phyloP scores from a whole-genome alignment of 2,329 filamentous ascomycete species.

The Cryphonectria japonica region DNA sequence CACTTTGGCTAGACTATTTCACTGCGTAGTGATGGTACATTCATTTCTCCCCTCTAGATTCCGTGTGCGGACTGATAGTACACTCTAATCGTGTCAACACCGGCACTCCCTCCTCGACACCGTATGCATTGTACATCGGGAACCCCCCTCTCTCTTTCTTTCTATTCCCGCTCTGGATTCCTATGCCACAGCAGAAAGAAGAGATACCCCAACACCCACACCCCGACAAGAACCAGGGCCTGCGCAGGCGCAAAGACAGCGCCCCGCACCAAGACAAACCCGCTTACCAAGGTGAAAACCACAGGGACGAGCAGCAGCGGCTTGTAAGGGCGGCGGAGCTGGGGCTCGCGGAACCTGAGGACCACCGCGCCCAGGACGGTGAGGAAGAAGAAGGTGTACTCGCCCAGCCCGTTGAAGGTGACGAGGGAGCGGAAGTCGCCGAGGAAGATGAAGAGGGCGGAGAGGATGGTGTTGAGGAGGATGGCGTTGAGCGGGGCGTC shows the following conservation, averaged over 20 bases:
- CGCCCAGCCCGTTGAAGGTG: constrained; percentile 62
- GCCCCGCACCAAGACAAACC: constrained; percentile 61
- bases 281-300: constrained; percentile 60
- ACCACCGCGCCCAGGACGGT: constrained; percentile 63
- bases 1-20: background rate
- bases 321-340: constrained; percentile 59
- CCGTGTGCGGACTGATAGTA: too few species aligned
- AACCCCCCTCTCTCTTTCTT: too few species aligned
- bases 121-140: too few species aligned
- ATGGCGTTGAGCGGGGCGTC: constrained; percentile 61
- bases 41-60: background rate
- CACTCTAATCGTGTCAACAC: too few species aligned
- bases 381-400: constrained; percentile 68
- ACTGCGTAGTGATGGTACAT: background rate
- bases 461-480: constrained; percentile 52
- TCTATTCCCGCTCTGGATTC: background rate
- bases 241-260: constrained; percentile 62
- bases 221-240: constrained; percentile 52
- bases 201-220: constrained; percentile 54
- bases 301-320: constrained; percentile 54
- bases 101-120: too few species aligned
- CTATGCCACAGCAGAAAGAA: constrained; percentile 42
- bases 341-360: constrained; percentile 59
- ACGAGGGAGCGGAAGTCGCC: constrained; percentile 65
- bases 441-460: constrained; percentile 61